Evolutionary conservation across 169 alveolate genomes (phyloP).

Genomic region (Cryptosporidium canis): DNA sequence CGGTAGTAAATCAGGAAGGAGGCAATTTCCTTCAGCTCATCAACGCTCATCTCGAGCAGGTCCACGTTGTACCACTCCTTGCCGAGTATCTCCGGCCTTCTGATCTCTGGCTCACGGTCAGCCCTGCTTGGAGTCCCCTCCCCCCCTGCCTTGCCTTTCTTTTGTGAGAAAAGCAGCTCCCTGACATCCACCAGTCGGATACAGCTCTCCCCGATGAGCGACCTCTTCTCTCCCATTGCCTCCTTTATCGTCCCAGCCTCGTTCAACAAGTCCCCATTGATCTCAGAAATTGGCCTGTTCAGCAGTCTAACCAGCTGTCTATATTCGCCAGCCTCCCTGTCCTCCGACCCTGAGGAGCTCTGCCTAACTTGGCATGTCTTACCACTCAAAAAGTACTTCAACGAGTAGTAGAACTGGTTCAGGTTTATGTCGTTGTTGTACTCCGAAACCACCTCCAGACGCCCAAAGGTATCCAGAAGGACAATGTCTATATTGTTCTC

Average conservation of each 20-base stretch:
- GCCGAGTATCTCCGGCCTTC: constrained; percentile 1
- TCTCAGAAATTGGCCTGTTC: constrained; percentile 40
- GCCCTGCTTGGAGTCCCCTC: not conserved
- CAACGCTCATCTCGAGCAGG: not conserved
- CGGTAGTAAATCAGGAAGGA: constrained; percentile 12
- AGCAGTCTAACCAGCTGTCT: constrained; percentile 1
- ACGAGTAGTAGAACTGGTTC: constrained; percentile 6
- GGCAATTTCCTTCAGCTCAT: constrained; percentile 20
- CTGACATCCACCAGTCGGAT: not conserved
- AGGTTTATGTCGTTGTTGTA: constrained; percentile 4
- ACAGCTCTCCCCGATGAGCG: not conserved
- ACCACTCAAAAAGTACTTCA: not conserved
- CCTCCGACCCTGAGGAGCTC: not conserved
- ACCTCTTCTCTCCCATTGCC: not conserved
- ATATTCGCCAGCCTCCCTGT: not conserved
- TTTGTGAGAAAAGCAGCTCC: not conserved
- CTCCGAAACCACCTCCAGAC: constrained; percentile 1
- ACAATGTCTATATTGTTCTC: constrained; percentile 33
- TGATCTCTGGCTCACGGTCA: not conserved
- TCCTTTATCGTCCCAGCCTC: not conserved
- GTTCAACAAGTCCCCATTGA: not conserved
- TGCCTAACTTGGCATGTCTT: not conserved
- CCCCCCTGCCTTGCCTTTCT: not conserved
- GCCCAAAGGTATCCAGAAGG: not conserved
- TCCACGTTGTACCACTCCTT: constrained; percentile 48